These are phyloP conservation scores for Magnolia changhungtana DNA, from an alignment of 164 flowering plant genomes.

Conservation along the genomic window DNA sequence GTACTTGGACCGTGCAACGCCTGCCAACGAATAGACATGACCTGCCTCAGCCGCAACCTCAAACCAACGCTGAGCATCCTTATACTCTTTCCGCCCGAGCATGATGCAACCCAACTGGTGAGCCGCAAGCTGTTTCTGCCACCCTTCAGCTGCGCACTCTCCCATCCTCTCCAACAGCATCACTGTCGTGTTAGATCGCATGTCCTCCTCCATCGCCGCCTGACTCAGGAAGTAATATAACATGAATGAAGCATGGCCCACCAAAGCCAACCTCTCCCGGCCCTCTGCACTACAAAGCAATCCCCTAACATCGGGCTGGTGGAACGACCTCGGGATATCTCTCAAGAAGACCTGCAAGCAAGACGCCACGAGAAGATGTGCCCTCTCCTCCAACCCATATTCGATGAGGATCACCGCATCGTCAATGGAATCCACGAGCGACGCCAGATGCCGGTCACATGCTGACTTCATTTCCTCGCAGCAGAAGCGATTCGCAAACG, in stretches of 20 bases:
- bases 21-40: constrained; percentile 71
- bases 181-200: constrained; percentile 46
- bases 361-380: constrained; percentile 61
- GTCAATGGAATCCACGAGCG: constrained; percentile 42
- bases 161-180: constrained; percentile 61
- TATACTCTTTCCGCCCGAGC: constrained; percentile 68
- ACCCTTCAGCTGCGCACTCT: constrained; percentile 52
- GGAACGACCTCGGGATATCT: constrained; percentile 60
- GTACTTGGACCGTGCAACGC: constrained; percentile 63
- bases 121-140: constrained; percentile 68
- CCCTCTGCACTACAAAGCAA: constrained; percentile 53
- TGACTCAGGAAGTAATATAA: constrained; percentile 72
- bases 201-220: constrained; percentile 69
- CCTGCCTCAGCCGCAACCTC: constrained; percentile 63
- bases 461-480: constrained; percentile 73
- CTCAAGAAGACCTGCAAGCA: constrained; percentile 74
- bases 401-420: constrained; percentile 60
- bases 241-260: constrained; percentile 62
- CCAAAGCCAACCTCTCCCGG: constrained; percentile 41
- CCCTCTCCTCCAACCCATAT: constrained; percentile 71
- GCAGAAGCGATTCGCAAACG: constrained; percentile 65
- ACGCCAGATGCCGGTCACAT: constrained; percentile 63
- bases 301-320: constrained; percentile 37
- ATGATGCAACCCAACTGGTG: constrained; percentile 75
- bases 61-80: constrained; percentile 58